Conservation (phyloP, 2,329 filamentous ascomycete species). For the Atkinsonella hypoxylon region DNA sequence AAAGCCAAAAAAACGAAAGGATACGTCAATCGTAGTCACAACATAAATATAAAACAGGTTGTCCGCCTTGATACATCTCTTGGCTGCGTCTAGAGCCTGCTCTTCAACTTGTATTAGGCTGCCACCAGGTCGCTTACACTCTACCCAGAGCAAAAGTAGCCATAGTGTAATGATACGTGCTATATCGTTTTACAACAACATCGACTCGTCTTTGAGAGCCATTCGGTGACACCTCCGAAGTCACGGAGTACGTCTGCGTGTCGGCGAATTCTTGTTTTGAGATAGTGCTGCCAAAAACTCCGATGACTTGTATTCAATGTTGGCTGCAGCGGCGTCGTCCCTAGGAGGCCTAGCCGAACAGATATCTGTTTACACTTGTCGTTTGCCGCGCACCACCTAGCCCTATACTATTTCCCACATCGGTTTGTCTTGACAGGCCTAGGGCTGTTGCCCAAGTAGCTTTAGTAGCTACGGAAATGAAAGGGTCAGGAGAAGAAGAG, state of each 20-base stretch:
- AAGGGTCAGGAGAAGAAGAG: too few relatives aligned
- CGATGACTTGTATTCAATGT: neutral
- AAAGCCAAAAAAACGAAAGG: neutral
- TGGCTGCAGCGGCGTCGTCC: neutral
- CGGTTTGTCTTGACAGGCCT: too few relatives aligned
- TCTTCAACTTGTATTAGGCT: neutral
- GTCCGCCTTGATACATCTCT: neutral
- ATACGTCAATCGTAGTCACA: neutral
- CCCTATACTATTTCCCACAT: too few relatives aligned
- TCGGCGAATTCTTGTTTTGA: neutral
- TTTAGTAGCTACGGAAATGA: too few relatives aligned
- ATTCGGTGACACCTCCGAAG: neutral
- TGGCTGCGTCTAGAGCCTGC: neutral
- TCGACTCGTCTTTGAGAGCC: neutral
- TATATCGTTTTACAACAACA: neutral
- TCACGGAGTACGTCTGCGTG: neutral
- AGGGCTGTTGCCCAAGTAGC: too few relatives aligned
- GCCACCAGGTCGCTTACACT: neutral
- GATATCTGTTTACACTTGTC: too few relatives aligned
- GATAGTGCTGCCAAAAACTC: slow-evolving; percentile 1
- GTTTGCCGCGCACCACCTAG: too few relatives aligned
- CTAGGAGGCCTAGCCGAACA: too few relatives aligned
- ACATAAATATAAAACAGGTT: neutral
- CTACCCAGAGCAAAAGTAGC: neutral
- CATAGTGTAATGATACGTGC: neutral